These are phyloP conservation scores for Phytopythium delawarense DNA, from an alignment of 352 stramenopile species.

Conservation along the genomic window DNA sequence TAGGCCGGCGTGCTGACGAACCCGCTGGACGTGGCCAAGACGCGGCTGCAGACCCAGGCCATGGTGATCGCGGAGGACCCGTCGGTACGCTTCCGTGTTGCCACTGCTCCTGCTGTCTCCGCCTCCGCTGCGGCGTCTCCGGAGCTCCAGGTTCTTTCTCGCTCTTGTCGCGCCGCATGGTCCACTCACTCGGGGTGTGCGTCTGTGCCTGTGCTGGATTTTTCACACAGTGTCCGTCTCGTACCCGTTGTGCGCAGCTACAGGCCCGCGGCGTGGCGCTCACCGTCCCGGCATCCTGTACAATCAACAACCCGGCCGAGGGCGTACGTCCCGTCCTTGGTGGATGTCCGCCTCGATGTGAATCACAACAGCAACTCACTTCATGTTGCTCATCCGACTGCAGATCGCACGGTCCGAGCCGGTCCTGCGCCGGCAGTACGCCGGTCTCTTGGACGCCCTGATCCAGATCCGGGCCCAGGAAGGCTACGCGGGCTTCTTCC, in stretches of 20 bases:
- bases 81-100: constrained; percentile 41
- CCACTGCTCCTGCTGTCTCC: constrained; percentile 17
- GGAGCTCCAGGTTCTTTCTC: constrained; percentile 52
- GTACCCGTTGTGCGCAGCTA: constrained; percentile 69
- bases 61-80: constrained; percentile 57
- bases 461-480: constrained; percentile 92
- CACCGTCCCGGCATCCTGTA: constrained; percentile 55
- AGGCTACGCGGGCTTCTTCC: constrained; percentile 93
- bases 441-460: constrained; percentile 66
- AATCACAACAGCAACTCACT: neutral
- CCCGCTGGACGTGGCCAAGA: constrained; percentile 99
- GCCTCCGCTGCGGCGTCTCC: constrained; percentile 22
- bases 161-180: constrained; percentile 12
- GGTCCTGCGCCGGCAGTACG: constrained; percentile 68
- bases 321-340: constrained; percentile 15
- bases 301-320: constrained; percentile 34
- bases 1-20: constrained; percentile 91
- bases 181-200: constrained; percentile 27
- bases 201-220: constrained; percentile 33
- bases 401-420: constrained; percentile 29
- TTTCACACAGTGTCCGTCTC: constrained; percentile 57
- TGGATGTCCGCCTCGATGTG: neutral
- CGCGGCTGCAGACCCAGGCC: constrained; percentile 93
- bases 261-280: constrained; percentile 58
- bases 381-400: neutral